Conservation (phyloP, 1,139 yeast species). For the Pichia kudriavzevii region DNA sequence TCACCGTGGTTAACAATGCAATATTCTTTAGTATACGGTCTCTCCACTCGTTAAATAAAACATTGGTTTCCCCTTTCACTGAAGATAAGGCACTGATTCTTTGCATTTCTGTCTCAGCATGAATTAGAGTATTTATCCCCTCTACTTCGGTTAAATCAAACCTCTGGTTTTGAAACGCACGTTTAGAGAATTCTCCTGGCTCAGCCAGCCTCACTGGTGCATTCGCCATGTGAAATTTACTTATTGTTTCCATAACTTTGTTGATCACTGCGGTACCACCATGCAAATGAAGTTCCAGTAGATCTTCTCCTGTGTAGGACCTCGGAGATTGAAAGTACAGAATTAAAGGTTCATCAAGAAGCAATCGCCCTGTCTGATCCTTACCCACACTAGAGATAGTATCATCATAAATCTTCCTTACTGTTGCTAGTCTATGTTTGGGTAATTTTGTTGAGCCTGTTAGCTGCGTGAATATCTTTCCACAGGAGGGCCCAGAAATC, state of each 20-base stretch:
- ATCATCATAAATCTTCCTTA: constrained; percentile 42
- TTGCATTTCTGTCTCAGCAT: constrained; percentile 91
- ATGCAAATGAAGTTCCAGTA: constrained; percentile 80
- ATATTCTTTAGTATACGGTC: constrained; percentile 52
- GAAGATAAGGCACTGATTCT: constrained; percentile 67
- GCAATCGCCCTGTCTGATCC: constrained; percentile 12
- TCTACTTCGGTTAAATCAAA: constrained; percentile 77
- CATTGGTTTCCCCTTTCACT: constrained; percentile 59
- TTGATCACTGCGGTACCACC: constrained; percentile 86
- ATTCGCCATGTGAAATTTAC: constrained; percentile 36
- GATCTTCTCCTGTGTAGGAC: constrained; percentile 92
- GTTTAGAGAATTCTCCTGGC: constrained; percentile 82
- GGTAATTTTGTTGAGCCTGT: constrained; percentile 38
- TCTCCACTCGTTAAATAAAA: constrained; percentile 61
- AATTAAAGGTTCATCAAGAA: constrained; percentile 73
- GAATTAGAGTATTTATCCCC: constrained; percentile 81
- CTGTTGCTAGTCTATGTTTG: constrained; percentile 44
- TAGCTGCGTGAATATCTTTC: constrained; percentile 38
- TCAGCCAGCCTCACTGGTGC: constrained; percentile 70
- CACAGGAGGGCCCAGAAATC: constrained; percentile 65
- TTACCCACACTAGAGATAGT: constrained; percentile 23
- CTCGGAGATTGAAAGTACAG: constrained; percentile 64
- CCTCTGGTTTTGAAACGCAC: constrained; percentile 45
- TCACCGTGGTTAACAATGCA: constrained; percentile 76
- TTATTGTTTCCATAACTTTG: constrained; percentile 62